Evolutionary conservation across 305 asterid genomes (phyloP).

Genomic region (Fraxinus floribunda): DNA sequence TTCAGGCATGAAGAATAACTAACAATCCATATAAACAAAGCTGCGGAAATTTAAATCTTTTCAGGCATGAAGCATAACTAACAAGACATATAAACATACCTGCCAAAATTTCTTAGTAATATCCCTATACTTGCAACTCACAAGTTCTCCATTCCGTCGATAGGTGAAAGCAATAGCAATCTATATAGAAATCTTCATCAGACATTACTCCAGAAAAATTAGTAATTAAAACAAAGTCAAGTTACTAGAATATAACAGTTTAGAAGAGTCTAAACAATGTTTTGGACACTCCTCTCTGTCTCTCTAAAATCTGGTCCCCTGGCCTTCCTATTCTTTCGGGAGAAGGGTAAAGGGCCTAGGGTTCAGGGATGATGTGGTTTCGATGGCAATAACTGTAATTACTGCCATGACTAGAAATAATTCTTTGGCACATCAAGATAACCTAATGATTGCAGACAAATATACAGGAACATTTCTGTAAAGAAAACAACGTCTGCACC

Average conservation of each 20-base stretch:
- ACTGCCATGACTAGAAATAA: slow-evolving; percentile 9
- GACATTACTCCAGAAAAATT: slow-evolving; percentile 4
- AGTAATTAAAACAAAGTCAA: slow-evolving; percentile 4
- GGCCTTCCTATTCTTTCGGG: background rate
- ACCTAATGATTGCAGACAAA: background rate
- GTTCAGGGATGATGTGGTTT: background rate
- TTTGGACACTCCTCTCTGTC: background rate
- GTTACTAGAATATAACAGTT: background rate
- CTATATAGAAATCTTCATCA: slow-evolving; percentile 36
- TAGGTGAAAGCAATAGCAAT: slow-evolving; percentile 81
- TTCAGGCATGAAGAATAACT: background rate
- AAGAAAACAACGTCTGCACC: slow-evolving; percentile 38
- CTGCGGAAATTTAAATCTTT: background rate
- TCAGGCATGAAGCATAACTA: background rate
- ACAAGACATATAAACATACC: slow-evolving; percentile 38
- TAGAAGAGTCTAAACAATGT: background rate
- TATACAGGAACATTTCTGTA: background rate
- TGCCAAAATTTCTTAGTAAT: slow-evolving; percentile 71
- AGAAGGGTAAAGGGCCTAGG: background rate
- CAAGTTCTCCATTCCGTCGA: slow-evolving; percentile 60
- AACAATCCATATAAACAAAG: background rate
- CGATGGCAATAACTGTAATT: background rate
- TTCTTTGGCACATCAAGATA: slow-evolving; percentile 16
- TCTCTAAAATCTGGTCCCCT: background rate
- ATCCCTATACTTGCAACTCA: slow-evolving; percentile 89